A percentile compares a stretch with the other conserved stretches of the same genome.
phyloP scores from a whole-genome alignment of 495 filamentous ascomycete species.

The Pseudevernia furfuracea region DNA sequence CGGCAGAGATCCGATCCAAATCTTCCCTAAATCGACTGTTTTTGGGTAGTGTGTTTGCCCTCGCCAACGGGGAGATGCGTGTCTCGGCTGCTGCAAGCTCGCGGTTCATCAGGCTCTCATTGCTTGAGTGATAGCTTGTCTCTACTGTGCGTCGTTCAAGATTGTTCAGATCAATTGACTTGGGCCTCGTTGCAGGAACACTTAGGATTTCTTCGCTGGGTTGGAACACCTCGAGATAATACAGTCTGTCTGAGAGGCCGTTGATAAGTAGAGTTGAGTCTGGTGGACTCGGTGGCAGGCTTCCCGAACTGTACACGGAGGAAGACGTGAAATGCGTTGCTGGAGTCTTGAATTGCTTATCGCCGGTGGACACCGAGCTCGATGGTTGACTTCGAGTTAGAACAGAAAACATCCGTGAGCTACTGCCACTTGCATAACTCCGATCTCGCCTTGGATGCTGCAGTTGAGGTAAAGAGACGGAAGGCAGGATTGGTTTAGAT shows the following conservation, averaged over 20 bases:
- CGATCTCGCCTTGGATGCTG: slow-evolving; percentile 8
- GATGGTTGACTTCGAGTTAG: slow-evolving; percentile 15
- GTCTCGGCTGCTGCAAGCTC: slow-evolving; percentile 20
- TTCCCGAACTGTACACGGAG: slow-evolving; percentile 21
- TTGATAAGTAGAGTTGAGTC: slow-evolving; percentile 7
- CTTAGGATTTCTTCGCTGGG: slow-evolving; percentile 9
- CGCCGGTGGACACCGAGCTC: slow-evolving; percentile 3
- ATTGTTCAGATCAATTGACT: background rate
- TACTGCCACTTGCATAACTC: slow-evolving; percentile 14
- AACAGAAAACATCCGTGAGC: slow-evolving; percentile 13
- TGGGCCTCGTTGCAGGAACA: slow-evolving; percentile 8
- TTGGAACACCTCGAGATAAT: background rate
- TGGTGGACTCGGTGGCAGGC: slow-evolving; percentile 10
- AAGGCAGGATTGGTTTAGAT: slow-evolving; percentile 14
- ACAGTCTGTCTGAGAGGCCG: slow-evolving; percentile 8
- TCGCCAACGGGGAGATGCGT: slow-evolving; percentile 10
- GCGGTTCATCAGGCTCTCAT: slow-evolving; percentile 14
- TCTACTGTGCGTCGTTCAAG: slow-evolving; percentile 13
- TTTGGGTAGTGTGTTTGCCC: slow-evolving; percentile 15
- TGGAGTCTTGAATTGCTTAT: slow-evolving; percentile 1
- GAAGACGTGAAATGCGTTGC: slow-evolving; percentile 8
- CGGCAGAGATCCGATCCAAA: slow-evolving; percentile 17
- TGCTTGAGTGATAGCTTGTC: slow-evolving; percentile 19
- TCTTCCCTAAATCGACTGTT: slow-evolving; percentile 22
- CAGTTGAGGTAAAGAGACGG: slow-evolving; percentile 14